phyloP scores from a whole-genome alignment of 768 basidiomycete genomes.

The Tricholoma furcatifolium region DNA sequence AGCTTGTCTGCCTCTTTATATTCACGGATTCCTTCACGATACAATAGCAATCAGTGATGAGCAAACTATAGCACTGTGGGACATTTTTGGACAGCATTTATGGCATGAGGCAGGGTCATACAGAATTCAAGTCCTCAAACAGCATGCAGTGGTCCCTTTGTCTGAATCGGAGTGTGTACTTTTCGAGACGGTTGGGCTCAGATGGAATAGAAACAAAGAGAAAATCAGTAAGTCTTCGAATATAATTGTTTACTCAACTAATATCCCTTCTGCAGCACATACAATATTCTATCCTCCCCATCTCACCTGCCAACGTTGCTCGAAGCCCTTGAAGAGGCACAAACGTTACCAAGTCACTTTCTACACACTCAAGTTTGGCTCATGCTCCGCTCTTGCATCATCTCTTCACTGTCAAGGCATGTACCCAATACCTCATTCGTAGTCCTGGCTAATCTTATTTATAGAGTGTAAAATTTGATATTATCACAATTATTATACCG shows the following conservation, averaged over 20 bases:
- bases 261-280: not conserved
- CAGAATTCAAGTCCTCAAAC: not conserved
- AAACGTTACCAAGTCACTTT: not conserved
- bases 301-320: not conserved
- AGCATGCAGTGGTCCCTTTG: not conserved
- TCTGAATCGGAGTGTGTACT: not conserved
- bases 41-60: not conserved
- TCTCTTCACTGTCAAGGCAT: not conserved
- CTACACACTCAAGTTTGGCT: not conserved
- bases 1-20: not conserved
- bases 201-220: not conserved
- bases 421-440: not conserved
- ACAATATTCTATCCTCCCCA: not conserved
- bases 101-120: not conserved
- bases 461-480: not conserved
- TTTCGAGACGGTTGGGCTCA: not conserved
- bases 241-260: not conserved
- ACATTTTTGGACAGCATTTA: not conserved
- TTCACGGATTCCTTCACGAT: not conserved
- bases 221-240: not conserved
- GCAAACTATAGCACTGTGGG: not conserved
- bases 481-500: not conserved
- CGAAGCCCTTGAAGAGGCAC: not conserved
- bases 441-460: not conserved
- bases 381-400: not conserved